These are phyloP conservation scores for Fusarium anthophilum DNA, from an alignment of 2,329 filamentous ascomycete genomes.

Conservation along the genomic window DNA sequence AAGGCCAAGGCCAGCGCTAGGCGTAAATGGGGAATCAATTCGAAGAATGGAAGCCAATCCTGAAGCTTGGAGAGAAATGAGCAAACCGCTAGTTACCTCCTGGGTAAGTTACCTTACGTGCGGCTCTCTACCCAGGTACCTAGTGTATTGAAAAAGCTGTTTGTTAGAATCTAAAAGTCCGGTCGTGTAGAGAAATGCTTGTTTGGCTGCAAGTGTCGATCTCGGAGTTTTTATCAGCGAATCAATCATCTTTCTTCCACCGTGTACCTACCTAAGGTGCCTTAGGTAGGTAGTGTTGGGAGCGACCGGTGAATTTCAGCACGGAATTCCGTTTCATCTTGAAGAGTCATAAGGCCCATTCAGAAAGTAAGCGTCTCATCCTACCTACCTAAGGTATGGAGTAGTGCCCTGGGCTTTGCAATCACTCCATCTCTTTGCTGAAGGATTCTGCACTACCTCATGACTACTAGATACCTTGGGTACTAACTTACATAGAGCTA, in stretches of 20 bases:
- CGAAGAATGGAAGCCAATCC: background rate
- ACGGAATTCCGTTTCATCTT: background rate
- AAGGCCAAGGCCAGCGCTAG: slow-evolving; percentile 2
- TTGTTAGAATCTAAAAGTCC: background rate
- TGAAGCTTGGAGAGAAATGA: background rate
- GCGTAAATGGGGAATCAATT: slow-evolving; percentile 13
- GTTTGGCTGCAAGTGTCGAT: background rate
- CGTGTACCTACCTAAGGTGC: background rate
- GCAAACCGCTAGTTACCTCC: background rate
- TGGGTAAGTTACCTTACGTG: background rate
- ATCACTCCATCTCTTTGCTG: background rate
- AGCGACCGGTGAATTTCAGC: background rate
- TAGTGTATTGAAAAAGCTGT: background rate
- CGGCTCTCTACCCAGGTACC: background rate
- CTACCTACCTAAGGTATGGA: too few relatives aligned
- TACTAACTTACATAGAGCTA: background rate
- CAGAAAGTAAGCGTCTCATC: background rate
- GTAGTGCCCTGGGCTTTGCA: background rate
- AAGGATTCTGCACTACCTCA: background rate
- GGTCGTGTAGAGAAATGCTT: background rate
- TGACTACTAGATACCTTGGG: background rate
- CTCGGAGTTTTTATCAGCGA: background rate
- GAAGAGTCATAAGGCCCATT: background rate
- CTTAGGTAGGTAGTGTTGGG: background rate
- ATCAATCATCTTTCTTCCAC: background rate